phyloP scores from a whole-genome alignment of 2,329 filamentous ascomycete genomes.

The Penicillium sp. region DNA sequence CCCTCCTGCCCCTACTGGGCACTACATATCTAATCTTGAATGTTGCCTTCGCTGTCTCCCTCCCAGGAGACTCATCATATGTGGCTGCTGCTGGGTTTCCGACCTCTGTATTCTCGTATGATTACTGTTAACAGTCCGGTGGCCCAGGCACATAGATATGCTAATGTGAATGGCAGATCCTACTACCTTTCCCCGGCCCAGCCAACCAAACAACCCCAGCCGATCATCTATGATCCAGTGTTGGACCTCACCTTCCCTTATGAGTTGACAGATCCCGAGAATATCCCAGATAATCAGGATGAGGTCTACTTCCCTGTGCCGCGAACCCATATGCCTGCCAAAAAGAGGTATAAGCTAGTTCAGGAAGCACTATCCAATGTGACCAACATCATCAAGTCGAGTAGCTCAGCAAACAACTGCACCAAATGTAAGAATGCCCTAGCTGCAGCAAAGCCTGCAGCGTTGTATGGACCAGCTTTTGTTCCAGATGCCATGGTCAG shows the following conservation, averaged over 20 bases:
- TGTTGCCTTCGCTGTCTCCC: slow-evolving; percentile 8
- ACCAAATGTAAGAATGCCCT: slow-evolving; percentile 56
- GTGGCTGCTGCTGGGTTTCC: slow-evolving; percentile 50
- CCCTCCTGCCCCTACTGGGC: slow-evolving; percentile 6
- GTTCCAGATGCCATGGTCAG: slow-evolving; percentile 54
- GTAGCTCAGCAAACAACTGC: slow-evolving; percentile 47
- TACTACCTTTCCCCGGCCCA: slow-evolving; percentile 49
- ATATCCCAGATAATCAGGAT: slow-evolving; percentile 53
- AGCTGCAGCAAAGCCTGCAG: slow-evolving; percentile 52
- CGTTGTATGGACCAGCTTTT: slow-evolving; percentile 49
- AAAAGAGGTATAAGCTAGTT: slow-evolving; percentile 45
- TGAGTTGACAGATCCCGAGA: slow-evolving; percentile 56
- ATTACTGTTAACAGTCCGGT: not conserved
- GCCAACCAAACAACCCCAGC: slow-evolving; percentile 54
- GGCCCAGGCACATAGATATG: not conserved
- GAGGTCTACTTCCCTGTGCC: slow-evolving; percentile 53
- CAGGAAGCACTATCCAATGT: slow-evolving; percentile 43
- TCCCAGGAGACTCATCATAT: slow-evolving; percentile 27
- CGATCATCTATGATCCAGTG: slow-evolving; percentile 54
- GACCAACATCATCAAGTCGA: slow-evolving; percentile 47
- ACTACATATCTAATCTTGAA: not conserved
- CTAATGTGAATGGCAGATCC: slow-evolving; percentile 23
- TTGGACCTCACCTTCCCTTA: slow-evolving; percentile 56
- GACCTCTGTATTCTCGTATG: slow-evolving; percentile 50
- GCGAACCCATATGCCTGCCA: slow-evolving; percentile 46